A percentile compares a stretch with the other conserved stretches of the same genome.
phyloP scores from a whole-genome alignment of 805 yeast species.

The Starmerella roubikii region DNA sequence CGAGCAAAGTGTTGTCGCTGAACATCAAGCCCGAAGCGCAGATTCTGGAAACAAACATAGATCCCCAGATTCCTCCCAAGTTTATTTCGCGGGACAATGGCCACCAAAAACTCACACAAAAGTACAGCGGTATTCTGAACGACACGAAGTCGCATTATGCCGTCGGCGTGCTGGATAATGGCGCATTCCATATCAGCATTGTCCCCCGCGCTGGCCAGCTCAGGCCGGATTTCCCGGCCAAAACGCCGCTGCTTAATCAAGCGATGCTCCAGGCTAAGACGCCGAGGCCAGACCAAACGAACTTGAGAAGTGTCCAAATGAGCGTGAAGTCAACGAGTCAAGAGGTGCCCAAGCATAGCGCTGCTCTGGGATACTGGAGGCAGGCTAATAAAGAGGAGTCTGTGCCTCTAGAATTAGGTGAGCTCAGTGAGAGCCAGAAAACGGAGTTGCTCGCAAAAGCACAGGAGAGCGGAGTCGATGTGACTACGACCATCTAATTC shows the following conservation, averaged over 20 bases:
- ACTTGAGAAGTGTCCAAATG: conserved; percentile 59
- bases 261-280: conserved; percentile 4
- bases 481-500: too few relatives aligned
- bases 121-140: conserved; percentile 54
- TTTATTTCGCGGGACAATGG: conserved; percentile 42
- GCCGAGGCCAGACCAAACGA: background rate
- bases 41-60: conserved; percentile 61
- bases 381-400: conserved; percentile 48
- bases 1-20: conserved; percentile 19
- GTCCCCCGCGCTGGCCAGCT: conserved; percentile 59
- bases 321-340: conserved; percentile 50
- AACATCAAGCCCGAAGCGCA: conserved; percentile 50
- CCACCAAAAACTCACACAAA: conserved; percentile 31
- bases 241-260: conserved; percentile 27
- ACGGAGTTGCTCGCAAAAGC: background rate
- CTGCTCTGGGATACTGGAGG: conserved; percentile 55
- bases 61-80: conserved; percentile 45
- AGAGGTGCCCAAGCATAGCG: conserved; percentile 48
- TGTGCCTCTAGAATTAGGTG: conserved; percentile 2
- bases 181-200: conserved; percentile 43
- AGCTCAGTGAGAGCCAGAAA: background rate
- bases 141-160: conserved; percentile 25
- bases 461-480: too few relatives aligned
- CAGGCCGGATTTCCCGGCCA: conserved; percentile 58
- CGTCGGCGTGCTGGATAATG: conserved; percentile 30